These are phyloP conservation scores for Claviceps fusiformis DNA, from an alignment of 2,329 filamentous ascomycete species.

Conservation along the genomic window DNA sequence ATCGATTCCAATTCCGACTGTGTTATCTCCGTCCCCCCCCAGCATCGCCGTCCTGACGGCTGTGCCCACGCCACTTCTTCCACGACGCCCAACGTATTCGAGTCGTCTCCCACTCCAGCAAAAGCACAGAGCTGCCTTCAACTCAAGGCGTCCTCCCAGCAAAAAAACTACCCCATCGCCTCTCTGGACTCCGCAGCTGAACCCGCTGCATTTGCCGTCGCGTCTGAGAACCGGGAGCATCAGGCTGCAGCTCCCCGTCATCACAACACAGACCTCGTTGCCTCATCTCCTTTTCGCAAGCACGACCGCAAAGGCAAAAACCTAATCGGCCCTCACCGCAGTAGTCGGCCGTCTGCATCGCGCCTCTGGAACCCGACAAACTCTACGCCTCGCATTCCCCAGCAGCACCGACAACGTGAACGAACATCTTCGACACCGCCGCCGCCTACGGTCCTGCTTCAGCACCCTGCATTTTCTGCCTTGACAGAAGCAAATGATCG, in stretches of 20 bases:
- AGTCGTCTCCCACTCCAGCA: constrained; percentile 13
- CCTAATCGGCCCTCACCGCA: constrained; percentile 13
- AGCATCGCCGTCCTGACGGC: constrained; percentile 33
- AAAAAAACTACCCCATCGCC: constrained; percentile 16
- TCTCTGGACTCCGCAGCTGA: constrained; percentile 1
- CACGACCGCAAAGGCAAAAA: constrained; percentile 21
- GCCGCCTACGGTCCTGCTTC: constrained; percentile 36
- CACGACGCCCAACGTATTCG: constrained; percentile 34
- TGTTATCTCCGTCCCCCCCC: constrained; percentile 4
- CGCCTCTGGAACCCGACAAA: constrained; percentile 50
- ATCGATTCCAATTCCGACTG: neutral
- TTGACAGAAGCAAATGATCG: constrained; percentile 23
- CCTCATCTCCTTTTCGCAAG: constrained; percentile 25
- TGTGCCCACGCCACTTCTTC: constrained; percentile 27
- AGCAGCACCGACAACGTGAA: constrained; percentile 13
- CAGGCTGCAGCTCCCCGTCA: neutral
- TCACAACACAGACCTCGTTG: neutral
- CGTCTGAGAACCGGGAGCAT: constrained; percentile 1
- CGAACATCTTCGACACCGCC: constrained; percentile 41
- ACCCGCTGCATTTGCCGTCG: neutral
- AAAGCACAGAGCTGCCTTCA: constrained; percentile 14
- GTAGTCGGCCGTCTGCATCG: constrained; percentile 29
- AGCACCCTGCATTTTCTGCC: constrained; percentile 28
- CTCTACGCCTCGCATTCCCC: constrained; percentile 35
- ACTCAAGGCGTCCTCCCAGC: constrained; percentile 17